Evolutionary conservation across 2,329 filamentous ascomycete genomes (phyloP).

Genomic region (Stagonosporopsis rhizophila): DNA sequence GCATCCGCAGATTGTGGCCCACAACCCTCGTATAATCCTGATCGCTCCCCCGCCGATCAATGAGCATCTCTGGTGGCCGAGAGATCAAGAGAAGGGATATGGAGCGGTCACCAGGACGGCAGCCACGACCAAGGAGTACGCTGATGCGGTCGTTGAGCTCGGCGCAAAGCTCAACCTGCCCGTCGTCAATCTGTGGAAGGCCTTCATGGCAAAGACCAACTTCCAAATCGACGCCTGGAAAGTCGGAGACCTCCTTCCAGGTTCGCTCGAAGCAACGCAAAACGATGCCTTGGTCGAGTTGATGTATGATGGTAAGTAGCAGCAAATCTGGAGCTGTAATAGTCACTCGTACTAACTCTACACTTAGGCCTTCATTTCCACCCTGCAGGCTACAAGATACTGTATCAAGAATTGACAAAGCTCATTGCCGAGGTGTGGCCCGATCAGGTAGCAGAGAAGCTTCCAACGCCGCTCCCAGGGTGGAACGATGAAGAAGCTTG

Average conservation of each 20-base stretch:
- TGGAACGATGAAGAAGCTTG: constrained; percentile 57
- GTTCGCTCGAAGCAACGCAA: constrained; percentile 64
- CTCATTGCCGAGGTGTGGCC: constrained; percentile 61
- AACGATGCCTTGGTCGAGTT: constrained; percentile 63
- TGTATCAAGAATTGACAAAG: constrained; percentile 62
- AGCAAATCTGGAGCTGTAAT: not conserved
- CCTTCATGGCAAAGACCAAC: constrained; percentile 71
- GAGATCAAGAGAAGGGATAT: constrained; percentile 50
- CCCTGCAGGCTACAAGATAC: constrained; percentile 61
- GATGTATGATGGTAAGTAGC: constrained; percentile 62
- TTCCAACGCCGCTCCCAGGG: constrained; percentile 61
- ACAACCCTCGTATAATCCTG: constrained; percentile 76
- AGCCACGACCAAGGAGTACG: constrained; percentile 68
- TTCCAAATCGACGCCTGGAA: constrained; percentile 54
- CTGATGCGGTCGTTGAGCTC: constrained; percentile 69
- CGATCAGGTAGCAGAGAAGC: constrained; percentile 60
- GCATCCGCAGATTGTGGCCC: constrained; percentile 72
- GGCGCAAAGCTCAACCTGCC: constrained; percentile 64
- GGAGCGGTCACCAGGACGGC: constrained; percentile 60
- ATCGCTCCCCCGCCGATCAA: constrained; percentile 85
- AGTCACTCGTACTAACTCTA: constrained; percentile 16
- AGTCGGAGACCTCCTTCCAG: constrained; percentile 56
- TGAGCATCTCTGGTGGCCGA: constrained; percentile 70
- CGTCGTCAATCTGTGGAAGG: constrained; percentile 80
- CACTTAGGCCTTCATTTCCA: constrained; percentile 64